These are phyloP conservation scores for Cephalotrichum gorgonifer DNA, from an alignment of 2,329 filamentous ascomycete species.

Conservation along the genomic window DNA sequence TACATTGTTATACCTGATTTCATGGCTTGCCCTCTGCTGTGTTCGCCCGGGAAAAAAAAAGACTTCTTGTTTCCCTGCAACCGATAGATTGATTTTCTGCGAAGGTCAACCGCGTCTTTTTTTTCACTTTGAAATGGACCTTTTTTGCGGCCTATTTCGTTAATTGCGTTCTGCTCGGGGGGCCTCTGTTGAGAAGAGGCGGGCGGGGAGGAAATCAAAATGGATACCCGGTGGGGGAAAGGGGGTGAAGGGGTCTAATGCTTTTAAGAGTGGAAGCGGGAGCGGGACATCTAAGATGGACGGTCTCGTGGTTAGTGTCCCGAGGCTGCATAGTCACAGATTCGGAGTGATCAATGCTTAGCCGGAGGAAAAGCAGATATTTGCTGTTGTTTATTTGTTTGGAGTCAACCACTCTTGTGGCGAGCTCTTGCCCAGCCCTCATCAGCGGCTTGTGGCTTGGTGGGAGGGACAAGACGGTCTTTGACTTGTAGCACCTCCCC, in stretches of 20 bases:
- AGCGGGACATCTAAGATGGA: not conserved
- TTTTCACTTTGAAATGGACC: not conserved
- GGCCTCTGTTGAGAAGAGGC: not conserved
- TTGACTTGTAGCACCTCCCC: not conserved
- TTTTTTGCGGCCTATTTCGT: slow-evolving; percentile 2
- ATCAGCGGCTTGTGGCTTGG: not conserved
- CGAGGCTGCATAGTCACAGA: not conserved
- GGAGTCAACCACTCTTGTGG: not conserved
- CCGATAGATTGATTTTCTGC: slow-evolving; percentile 29
- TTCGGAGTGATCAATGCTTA: not conserved
- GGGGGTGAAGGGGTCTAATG: not conserved
- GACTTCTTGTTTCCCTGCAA: slow-evolving; percentile 24
- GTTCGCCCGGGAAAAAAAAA: slow-evolving; percentile 10
- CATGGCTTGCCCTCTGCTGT: not conserved
- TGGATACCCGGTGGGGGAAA: not conserved
- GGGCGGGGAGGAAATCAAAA: not conserved
- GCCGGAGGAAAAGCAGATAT: not conserved
- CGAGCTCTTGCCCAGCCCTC: not conserved
- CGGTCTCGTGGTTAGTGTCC: not conserved
- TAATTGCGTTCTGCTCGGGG: not conserved
- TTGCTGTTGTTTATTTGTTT: not conserved
- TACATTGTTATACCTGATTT: not conserved
- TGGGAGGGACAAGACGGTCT: not conserved
- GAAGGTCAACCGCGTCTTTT: slow-evolving; percentile 5
- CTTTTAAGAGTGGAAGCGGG: not conserved